These are phyloP conservation scores for Prunus kanzakura DNA, from an alignment of 306 rosid species.

Conservation along the genomic window DNA sequence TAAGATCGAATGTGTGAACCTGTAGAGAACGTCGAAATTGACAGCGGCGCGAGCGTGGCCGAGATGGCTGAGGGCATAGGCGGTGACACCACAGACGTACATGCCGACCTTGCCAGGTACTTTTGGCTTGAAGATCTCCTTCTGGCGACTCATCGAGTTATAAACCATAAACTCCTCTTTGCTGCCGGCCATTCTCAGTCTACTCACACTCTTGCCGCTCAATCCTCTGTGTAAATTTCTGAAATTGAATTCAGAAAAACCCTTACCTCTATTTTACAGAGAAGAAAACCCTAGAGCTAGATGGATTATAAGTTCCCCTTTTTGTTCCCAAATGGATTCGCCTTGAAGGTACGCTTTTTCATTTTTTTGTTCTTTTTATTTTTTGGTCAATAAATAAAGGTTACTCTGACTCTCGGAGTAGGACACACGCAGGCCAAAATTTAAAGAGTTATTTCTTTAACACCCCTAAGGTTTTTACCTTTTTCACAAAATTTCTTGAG, in stretches of 20 bases:
- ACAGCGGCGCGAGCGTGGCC: conserved; percentile 98
- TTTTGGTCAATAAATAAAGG: not conserved
- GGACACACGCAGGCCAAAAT: too few species aligned
- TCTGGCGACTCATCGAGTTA: conserved; percentile 83
- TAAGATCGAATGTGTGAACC: conserved; percentile 26
- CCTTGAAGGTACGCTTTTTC: not conserved
- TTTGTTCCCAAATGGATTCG: not conserved
- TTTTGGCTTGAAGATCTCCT: conserved; percentile 63
- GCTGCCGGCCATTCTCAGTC: conserved; percentile 54
- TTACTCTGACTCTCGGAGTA: too few species aligned
- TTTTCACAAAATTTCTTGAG: too few species aligned
- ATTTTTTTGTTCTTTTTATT: not conserved
- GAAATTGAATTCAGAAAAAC: not conserved
- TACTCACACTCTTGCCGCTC: not conserved
- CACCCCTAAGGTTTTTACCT: too few species aligned
- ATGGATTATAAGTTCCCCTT: not conserved
- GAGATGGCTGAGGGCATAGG: conserved; percentile 83
- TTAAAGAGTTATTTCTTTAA: too few species aligned
- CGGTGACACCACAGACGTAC: conserved; percentile 94
- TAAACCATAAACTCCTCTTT: conserved; percentile 56
- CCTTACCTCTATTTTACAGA: not conserved
- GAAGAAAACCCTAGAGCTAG: not conserved
- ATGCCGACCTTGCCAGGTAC: conserved; percentile 66
- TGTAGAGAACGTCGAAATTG: conserved; percentile 76
- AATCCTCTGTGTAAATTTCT: not conserved